Evolutionary conservation across 129 eudicot genomes (phyloP).

Genomic region (Tagetes patula): DNA sequence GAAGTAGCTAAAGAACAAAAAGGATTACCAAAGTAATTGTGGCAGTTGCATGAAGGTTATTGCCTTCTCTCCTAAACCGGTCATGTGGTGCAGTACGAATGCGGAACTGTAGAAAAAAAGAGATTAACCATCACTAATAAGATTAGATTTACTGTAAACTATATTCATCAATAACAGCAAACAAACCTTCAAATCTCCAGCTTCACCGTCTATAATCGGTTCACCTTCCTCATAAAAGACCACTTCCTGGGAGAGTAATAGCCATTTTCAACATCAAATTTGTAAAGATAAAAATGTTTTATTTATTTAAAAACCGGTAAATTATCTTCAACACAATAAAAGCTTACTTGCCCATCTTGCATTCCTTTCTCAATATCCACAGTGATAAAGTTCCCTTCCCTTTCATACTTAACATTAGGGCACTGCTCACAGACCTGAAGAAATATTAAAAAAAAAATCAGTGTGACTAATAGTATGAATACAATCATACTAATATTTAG

Average conservation of each 20-base stretch:
- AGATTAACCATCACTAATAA: background rate
- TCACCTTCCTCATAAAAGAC: slow-evolving; percentile 93
- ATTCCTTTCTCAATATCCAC: slow-evolving; percentile 99
- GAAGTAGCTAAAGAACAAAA: background rate
- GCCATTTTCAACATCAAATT: slow-evolving; percentile 13
- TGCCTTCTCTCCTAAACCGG: slow-evolving; percentile 78
- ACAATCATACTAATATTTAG: background rate
- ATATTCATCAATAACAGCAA: slow-evolving; percentile 9
- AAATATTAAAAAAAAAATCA: background rate
- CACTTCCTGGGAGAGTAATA: slow-evolving; percentile 63
- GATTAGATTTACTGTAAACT: background rate
- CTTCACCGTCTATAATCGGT: slow-evolving; percentile 92
- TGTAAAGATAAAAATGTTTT: background rate
- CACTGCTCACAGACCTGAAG: slow-evolving; percentile 94
- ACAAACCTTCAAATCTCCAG: slow-evolving; percentile 94
- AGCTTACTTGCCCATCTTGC: slow-evolving; percentile 95
- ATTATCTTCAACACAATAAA: background rate
- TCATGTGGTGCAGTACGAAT: slow-evolving; percentile 93
- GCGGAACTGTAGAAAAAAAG: slow-evolving; percentile 56
- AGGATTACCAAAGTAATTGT: slow-evolving; percentile 81
- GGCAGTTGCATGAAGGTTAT: slow-evolving; percentile 76
- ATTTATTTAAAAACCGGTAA: background rate
- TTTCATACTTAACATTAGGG: slow-evolving; percentile 83
- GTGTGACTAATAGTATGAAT: background rate
- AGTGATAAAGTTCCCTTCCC: slow-evolving; percentile 85